Evolutionary conservation across 2,329 filamentous ascomycete species (phyloP).

Genomic region (Diaporthe vaccinii): DNA sequence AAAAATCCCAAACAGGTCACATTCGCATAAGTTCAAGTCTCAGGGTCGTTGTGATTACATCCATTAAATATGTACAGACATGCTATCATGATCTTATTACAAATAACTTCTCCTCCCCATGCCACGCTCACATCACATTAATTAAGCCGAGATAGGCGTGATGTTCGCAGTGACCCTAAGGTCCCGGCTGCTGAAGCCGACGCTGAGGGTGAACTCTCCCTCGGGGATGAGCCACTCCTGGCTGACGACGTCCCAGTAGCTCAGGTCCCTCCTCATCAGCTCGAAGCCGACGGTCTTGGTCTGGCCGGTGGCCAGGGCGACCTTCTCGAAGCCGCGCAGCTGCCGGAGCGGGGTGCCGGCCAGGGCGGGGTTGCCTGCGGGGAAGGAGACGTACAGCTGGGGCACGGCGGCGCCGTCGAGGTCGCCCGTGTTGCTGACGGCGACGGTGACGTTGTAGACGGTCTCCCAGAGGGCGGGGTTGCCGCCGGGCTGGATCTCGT

Average conservation of each 20-base stretch:
- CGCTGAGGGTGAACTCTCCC: slow-evolving; percentile 49
- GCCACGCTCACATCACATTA: neutral
- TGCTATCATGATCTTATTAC: slow-evolving; percentile 30
- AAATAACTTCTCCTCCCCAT: neutral
- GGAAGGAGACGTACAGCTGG: slow-evolving; percentile 69
- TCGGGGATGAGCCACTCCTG: slow-evolving; percentile 57
- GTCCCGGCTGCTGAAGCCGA: slow-evolving; percentile 50
- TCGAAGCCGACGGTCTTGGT: slow-evolving; percentile 57
- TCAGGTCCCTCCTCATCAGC: slow-evolving; percentile 62
- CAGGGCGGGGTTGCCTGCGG: slow-evolving; percentile 53
- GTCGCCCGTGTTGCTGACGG: slow-evolving; percentile 65
- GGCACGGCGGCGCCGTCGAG: slow-evolving; percentile 66
- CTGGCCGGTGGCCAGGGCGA: slow-evolving; percentile 57
- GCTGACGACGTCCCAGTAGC: slow-evolving; percentile 61
- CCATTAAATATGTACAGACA: slow-evolving; percentile 20
- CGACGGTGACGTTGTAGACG: slow-evolving; percentile 62
- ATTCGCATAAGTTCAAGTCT: neutral
- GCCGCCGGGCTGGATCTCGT: slow-evolving; percentile 61
- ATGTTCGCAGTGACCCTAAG: slow-evolving; percentile 33
- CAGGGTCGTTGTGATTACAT: slow-evolving; percentile 6
- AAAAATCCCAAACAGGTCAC: neutral
- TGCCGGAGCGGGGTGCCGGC: slow-evolving; percentile 61
- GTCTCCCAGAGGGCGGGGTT: slow-evolving; percentile 69
- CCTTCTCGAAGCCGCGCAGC: slow-evolving; percentile 67
- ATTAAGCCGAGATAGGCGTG: slow-evolving; percentile 34